Conservation (phyloP, 768 basidiomycete genomes). For the Mycena kentingensis region DNA sequence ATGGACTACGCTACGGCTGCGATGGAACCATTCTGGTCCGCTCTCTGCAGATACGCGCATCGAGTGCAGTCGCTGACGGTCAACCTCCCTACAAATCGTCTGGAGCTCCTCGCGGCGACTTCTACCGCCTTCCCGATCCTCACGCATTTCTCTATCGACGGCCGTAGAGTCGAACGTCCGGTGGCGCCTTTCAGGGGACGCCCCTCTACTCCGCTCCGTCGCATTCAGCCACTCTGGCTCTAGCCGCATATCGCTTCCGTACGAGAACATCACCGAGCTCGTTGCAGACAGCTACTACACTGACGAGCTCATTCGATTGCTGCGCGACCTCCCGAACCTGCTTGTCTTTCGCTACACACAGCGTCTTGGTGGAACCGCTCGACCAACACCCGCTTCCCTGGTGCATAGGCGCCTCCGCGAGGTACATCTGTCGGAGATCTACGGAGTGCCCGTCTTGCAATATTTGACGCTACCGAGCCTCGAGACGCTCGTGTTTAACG, state of each 20-base stretch:
- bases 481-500: neutral
- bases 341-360: neutral
- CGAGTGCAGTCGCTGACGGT: neutral
- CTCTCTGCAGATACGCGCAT: neutral
- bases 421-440: neutral
- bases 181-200: too few relatives aligned
- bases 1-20: neutral
- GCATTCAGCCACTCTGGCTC: too few relatives aligned
- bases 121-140: neutral
- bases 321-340: neutral
- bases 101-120: neutral
- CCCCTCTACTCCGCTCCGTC: too few relatives aligned
- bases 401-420: neutral
- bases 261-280: neutral
- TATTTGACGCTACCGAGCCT: neutral
- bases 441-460: neutral
- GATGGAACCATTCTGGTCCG: neutral
- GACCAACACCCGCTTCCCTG: neutral
- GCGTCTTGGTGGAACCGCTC: neutral
- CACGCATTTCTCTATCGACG: neutral
- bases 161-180: too few relatives aligned
- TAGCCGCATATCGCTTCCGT: neutral
- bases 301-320: neutral
- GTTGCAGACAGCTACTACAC: neutral
- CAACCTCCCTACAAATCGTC: neutral